Conservation (phyloP, 768 basidiomycete genomes). For the Pluteus cervinus region DNA sequence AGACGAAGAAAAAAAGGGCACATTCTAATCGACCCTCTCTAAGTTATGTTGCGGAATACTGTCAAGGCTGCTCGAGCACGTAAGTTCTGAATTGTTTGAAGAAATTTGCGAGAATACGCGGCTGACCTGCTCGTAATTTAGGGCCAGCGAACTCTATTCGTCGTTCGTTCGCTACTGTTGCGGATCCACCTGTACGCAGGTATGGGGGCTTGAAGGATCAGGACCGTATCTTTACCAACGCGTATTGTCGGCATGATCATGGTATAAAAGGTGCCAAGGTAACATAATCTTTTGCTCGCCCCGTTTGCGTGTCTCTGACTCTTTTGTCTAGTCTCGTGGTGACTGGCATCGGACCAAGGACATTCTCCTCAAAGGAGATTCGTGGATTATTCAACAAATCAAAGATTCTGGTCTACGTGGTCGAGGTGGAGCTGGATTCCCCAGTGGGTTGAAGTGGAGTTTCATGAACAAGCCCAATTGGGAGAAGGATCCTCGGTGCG, state of each 20-base stretch:
- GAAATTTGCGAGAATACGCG: not conserved
- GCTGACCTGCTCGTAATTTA: constrained; percentile 5
- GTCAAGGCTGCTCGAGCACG: too few species aligned
- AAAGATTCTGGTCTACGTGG: constrained; percentile 96
- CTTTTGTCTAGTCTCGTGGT: constrained; percentile 65
- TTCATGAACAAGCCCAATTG: constrained; percentile 99
- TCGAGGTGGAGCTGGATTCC: constrained; percentile 95
- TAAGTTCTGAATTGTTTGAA: too few species aligned
- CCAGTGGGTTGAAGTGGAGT: constrained; percentile 94
- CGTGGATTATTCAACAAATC: constrained; percentile 94
- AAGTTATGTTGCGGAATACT: too few species aligned
- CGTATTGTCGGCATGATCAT: constrained; percentile 83
- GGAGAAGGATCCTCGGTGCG: constrained; percentile 86
- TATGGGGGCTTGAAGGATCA: constrained; percentile 96
- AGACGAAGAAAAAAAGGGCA: too few species aligned
- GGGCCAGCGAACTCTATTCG: constrained; percentile 28
- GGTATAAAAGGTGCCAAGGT: constrained; percentile 91
- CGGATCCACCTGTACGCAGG: constrained; percentile 80
- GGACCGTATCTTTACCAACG: constrained; percentile 91
- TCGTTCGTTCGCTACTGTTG: constrained; percentile 64
- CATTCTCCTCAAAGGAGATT: constrained; percentile 89
- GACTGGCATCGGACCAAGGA: constrained; percentile 99
- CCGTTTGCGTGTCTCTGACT: constrained; percentile 1
- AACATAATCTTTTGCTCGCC: not conserved
- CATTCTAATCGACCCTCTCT: too few species aligned